Evolutionary conservation across 192 early-diverging fungal genomes (phyloP), one percentile per base, ranked within the genome.

Genomic region (Bifiguratus adelaidae): DNA sequence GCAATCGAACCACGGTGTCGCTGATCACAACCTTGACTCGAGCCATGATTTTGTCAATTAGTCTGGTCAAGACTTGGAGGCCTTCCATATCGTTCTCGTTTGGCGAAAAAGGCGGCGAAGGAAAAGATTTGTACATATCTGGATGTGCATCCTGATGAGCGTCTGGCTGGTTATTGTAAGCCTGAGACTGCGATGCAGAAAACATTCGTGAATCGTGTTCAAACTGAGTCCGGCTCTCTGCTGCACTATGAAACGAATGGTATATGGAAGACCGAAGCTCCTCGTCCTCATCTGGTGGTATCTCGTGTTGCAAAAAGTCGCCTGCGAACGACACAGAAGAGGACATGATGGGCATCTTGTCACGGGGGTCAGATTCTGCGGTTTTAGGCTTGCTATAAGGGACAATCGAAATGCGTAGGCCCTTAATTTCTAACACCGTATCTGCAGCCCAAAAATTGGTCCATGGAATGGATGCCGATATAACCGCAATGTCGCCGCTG

Each of bases 301-400:
- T 71, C 41, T 80, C 80, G 16, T 75, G 68, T 30, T 75, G 72
- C 30, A 95, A 50, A 68, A 95, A 95, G 59, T 89, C 89, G 35
- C 80, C 88, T 7, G 91, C 91, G 47, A 95, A 83, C 52, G 84
- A 83, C 13, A 92, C 65, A 2, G 91, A 91, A 7, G 90, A 83
- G 2, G 85, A 80, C 37, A 91, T 56, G 35, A 85, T 73, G 16
- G 71, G 78, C 2, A 76, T 65, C 35, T 81, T 79, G 18, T 80
- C 29, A 7, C 20, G 30, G 9, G 15, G 4, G 16, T 7, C 27
- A 20, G 20, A 32, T 11, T n/a, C n/a, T 7, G 15, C 18, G 15
- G 6, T 40, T 40, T 40, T 40, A 21, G 37, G 16, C 22, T 40
- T 40, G 15, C 37, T 40, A 1, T 6, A 40, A 5, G 76, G 73